These are phyloP conservation scores for Clonostachys rosea DNA, from an alignment of 2,329 filamentous ascomycete genomes.

Conservation along the genomic window DNA sequence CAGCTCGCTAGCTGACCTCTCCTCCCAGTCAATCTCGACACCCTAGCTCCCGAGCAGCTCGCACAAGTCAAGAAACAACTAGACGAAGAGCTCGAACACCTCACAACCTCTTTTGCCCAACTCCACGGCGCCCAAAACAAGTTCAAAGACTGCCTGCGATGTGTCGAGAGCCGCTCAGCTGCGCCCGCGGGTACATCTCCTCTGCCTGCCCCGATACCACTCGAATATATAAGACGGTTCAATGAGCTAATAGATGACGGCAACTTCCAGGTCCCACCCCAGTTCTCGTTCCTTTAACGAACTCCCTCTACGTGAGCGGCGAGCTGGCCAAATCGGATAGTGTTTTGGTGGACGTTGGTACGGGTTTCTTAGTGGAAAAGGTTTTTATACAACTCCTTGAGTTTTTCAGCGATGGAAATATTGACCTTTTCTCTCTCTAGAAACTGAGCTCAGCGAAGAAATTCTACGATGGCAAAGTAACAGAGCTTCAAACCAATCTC, in stretches of 20 bases:
- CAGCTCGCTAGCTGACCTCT: background rate
- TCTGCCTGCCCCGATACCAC: background rate
- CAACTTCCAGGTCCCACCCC: conserved; percentile 30
- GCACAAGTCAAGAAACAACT: conserved; percentile 92
- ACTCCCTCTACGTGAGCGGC: conserved; percentile 89
- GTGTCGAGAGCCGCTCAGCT: conserved; percentile 50
- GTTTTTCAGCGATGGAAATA: background rate
- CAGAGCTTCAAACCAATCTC: conserved; percentile 46
- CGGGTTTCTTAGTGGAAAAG: conserved; percentile 94
- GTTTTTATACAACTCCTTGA: conserved; percentile 26
- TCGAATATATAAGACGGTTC: background rate
- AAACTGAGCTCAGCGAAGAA: conserved; percentile 46
- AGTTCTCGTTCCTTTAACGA: conserved; percentile 90
- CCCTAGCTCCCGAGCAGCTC: conserved; percentile 80
- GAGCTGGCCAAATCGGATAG: conserved; percentile 68
- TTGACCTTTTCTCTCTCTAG: conserved; percentile 19
- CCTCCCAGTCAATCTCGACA: conserved; percentile 57
- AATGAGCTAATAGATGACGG: too few relatives aligned
- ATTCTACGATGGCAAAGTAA: conserved; percentile 54
- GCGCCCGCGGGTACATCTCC: conserved; percentile 18
- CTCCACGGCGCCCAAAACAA: conserved; percentile 86
- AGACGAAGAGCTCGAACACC: conserved; percentile 91
- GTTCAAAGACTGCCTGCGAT: conserved; percentile 84
- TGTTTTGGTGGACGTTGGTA: conserved; percentile 89
- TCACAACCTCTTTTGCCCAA: conserved; percentile 85